Percentiles rank a stretch among this genome's conserved stretches.
Conservation (phyloP, 306 rosid species). For the Rosa chinensis region DNA sequence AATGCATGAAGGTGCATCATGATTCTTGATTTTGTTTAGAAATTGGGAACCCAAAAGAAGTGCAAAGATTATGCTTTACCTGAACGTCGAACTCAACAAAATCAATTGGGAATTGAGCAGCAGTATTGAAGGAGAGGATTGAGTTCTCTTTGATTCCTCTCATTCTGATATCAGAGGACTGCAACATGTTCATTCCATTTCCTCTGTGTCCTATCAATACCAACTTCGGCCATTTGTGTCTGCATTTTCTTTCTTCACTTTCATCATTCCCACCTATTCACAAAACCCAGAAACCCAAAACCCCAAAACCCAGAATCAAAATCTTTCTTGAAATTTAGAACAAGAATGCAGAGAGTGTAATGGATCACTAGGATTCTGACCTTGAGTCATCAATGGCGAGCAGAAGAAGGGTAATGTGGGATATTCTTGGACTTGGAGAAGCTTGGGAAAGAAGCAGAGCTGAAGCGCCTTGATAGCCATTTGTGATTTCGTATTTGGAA, state of each 20-base stretch:
- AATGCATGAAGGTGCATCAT: not conserved
- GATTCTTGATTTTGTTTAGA: not conserved
- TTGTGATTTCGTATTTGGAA: not conserved
- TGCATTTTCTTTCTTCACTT: slow-evolving; percentile 2
- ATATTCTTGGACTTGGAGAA: slow-evolving; percentile 33
- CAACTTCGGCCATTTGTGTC: slow-evolving; percentile 37
- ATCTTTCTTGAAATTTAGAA: not conserved
- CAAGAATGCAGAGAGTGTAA: not conserved
- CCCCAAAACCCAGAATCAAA: not conserved
- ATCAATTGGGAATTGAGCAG: slow-evolving; percentile 52
- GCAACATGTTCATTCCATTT: slow-evolving; percentile 71
- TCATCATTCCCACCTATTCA: not conserved
- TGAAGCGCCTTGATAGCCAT: slow-evolving; percentile 50
- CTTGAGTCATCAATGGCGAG: slow-evolving; percentile 17
- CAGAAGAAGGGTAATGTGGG: slow-evolving; percentile 23
- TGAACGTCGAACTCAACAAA: slow-evolving; percentile 82
- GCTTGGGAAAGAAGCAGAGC: slow-evolving; percentile 46
- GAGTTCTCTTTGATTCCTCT: slow-evolving; percentile 67
- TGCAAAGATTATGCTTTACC: slow-evolving; percentile 35
- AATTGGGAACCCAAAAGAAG: slow-evolving; percentile 1
- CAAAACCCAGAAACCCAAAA: not conserved
- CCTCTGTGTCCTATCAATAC: slow-evolving; percentile 83
- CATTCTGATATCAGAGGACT: slow-evolving; percentile 61
- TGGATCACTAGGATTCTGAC: not conserved
- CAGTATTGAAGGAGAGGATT: slow-evolving; percentile 61